These are phyloP conservation scores for Aureobasidium lini DNA, from an alignment of 2,329 filamentous ascomycete genomes.

Conservation along the genomic window DNA sequence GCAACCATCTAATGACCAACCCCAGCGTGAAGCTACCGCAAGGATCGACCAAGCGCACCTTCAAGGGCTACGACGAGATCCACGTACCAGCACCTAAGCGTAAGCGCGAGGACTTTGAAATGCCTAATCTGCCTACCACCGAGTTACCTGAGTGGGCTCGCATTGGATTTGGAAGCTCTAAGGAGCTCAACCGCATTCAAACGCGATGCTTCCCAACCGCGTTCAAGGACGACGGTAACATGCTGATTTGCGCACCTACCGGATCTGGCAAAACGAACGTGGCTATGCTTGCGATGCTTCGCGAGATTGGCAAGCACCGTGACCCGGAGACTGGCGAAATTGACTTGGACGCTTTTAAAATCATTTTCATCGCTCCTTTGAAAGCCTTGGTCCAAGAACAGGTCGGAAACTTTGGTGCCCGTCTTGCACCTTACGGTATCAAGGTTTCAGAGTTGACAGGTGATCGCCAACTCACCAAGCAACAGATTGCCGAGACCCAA, in stretches of 20 bases:
- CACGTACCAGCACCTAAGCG: conserved; percentile 92
- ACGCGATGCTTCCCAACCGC: conserved; percentile 87
- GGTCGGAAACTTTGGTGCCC: conserved; percentile 92
- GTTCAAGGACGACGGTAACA: conserved; percentile 90
- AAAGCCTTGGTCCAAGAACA: conserved; percentile 97
- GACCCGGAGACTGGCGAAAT: conserved; percentile 87
- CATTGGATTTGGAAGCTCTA: conserved; percentile 74
- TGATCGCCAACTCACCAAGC: conserved; percentile 95
- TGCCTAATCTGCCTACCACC: conserved; percentile 68
- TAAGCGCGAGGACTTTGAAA: conserved; percentile 69
- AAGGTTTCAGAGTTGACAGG: conserved; percentile 92
- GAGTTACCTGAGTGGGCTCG: conserved; percentile 91
- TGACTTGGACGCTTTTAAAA: conserved; percentile 94
- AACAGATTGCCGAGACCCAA: conserved; percentile 95
- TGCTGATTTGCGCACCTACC: conserved; percentile 95
- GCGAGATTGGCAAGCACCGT: conserved; percentile 92
- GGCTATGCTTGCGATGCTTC: conserved; percentile 91
- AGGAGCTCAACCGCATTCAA: conserved; percentile 89
- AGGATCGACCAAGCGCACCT: conserved; percentile 87
- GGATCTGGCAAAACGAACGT: conserved; percentile 98
- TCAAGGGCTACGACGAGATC: conserved; percentile 98
- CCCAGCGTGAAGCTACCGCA: conserved; percentile 88
- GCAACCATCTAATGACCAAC: conserved; percentile 99
- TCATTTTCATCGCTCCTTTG: conserved; percentile 91
- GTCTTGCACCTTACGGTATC: conserved; percentile 84